These are phyloP conservation scores for Ricinus communis DNA, from an alignment of 345 rosid genomes.

Conservation along the genomic window DNA sequence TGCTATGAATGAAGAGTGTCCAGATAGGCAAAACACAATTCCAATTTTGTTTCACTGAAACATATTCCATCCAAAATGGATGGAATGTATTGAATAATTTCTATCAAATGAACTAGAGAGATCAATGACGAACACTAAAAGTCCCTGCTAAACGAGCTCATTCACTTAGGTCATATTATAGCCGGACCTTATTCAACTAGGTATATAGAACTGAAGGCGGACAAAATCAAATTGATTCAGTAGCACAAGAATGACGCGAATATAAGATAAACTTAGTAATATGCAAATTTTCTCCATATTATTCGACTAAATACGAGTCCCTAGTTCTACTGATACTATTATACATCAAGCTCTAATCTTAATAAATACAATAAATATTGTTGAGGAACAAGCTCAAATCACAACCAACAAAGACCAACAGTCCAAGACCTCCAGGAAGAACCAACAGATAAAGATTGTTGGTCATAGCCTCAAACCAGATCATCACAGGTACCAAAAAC, in stretches of 20 bases:
- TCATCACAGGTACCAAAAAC: too few species aligned
- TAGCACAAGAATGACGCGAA: background rate
- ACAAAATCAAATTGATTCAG: background rate
- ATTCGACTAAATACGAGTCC: background rate
- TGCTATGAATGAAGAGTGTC: background rate
- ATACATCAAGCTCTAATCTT: background rate
- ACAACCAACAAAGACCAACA: too few species aligned
- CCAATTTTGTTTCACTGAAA: background rate
- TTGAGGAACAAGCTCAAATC: too few species aligned
- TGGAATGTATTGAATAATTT: conserved; percentile 48
- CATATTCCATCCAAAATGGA: conserved; percentile 24
- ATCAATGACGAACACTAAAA: conserved; percentile 44
- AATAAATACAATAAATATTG: too few species aligned
- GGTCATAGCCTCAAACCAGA: too few species aligned
- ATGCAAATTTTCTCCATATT: background rate
- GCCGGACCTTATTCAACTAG: too few species aligned
- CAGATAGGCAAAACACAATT: conserved; percentile 3
- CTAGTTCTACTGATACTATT: background rate
- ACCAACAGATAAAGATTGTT: too few species aligned
- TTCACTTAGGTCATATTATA: too few species aligned
- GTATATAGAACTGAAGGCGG: background rate
- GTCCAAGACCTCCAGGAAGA: too few species aligned
- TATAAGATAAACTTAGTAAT: background rate
- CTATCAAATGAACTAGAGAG: conserved; percentile 37
- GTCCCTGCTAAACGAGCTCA: conserved; percentile 50